Percentiles rank a stretch among this genome's conserved stretches.
Evolutionary conservation across 163 green algal species (phyloP).

Genomic region (Scenedesmus sp.): DNA sequence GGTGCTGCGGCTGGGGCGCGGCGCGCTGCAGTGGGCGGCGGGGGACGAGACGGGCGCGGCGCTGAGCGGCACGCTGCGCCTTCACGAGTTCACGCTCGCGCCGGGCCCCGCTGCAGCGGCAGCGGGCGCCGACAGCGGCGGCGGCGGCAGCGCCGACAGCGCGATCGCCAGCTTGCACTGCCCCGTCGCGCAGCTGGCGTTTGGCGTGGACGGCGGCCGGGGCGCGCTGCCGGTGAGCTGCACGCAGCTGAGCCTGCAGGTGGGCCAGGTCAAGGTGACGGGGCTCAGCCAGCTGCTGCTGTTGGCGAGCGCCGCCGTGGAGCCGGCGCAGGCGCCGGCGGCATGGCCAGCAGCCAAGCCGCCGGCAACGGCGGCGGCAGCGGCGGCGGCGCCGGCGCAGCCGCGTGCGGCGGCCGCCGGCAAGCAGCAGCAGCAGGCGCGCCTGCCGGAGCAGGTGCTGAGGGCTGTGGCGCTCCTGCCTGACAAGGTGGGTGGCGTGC

Average conservation of each 20-base stretch:
- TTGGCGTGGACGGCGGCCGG: background rate
- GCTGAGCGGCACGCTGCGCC: conserved; percentile 4
- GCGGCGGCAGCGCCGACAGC: background rate
- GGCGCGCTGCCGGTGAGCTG: conserved; percentile 19
- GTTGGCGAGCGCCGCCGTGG: background rate
- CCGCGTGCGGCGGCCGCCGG: too few relatives aligned
- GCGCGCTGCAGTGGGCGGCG: conserved; percentile 20
- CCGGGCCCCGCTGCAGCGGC: background rate
- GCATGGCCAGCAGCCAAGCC: background rate
- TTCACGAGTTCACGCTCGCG: background rate
- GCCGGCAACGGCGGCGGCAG: background rate
- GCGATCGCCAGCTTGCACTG: background rate
- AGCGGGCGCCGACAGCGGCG: background rate
- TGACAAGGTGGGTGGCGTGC: conserved; percentile 13
- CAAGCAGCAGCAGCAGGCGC: background rate
- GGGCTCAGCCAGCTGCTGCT: conserved; percentile 30
- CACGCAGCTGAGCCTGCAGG: conserved; percentile 15
- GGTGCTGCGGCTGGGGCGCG: conserved; percentile 6
- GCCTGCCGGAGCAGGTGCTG: conserved; percentile 9
- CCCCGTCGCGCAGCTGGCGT: conserved; percentile 1
- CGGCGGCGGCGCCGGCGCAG: too few relatives aligned
- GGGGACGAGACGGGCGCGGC: background rate
- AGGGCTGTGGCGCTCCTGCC: conserved; percentile 15
- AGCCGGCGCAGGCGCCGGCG: background rate
- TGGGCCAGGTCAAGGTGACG: background rate